Conservation (phyloP, 768 basidiomycete species). For the Kondoa malvinella region DNA sequence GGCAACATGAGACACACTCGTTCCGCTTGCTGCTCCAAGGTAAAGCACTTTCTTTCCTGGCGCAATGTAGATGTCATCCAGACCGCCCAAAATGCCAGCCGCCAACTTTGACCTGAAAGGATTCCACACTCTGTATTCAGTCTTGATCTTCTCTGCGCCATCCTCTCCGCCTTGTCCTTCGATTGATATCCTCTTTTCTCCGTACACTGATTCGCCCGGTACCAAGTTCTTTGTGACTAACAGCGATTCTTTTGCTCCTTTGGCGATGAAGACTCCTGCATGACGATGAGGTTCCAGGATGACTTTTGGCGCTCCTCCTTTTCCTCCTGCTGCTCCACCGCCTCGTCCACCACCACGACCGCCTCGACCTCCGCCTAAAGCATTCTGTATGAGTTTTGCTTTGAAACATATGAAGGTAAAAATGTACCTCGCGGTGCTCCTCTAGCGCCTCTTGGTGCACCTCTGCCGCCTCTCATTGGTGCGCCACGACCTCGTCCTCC, state of each 20-base stretch:
- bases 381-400: not conserved
- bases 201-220: constrained; percentile 94
- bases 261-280: constrained; percentile 81
- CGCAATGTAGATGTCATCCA: constrained; percentile 79
- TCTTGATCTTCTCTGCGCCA: constrained; percentile 39
- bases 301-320: constrained; percentile 62
- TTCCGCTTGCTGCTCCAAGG: constrained; percentile 93
- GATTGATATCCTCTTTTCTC: constrained; percentile 88
- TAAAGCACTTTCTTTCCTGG: constrained; percentile 95
- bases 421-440: not conserved
- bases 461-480: constrained; percentile 19
- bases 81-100: constrained; percentile 84
- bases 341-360: constrained; percentile 32
- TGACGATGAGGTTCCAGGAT: constrained; percentile 91
- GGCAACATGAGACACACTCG: constrained; percentile 94
- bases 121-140: constrained; percentile 98
- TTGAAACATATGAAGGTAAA: not conserved
- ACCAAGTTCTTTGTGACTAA: constrained; percentile 95
- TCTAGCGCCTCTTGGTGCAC: constrained; percentile 1
- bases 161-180: constrained; percentile 44
- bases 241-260: constrained; percentile 74
- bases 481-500: constrained; percentile 30
- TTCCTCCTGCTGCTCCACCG: constrained; percentile 40
- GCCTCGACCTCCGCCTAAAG: constrained; percentile 10
- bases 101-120: constrained; percentile 94